Percentiles rank a stretch among this genome's conserved stretches.
These are phyloP conservation scores for Cymodocea nodosa DNA, from an alignment of 116 monocot species.

Conservation along the genomic window DNA sequence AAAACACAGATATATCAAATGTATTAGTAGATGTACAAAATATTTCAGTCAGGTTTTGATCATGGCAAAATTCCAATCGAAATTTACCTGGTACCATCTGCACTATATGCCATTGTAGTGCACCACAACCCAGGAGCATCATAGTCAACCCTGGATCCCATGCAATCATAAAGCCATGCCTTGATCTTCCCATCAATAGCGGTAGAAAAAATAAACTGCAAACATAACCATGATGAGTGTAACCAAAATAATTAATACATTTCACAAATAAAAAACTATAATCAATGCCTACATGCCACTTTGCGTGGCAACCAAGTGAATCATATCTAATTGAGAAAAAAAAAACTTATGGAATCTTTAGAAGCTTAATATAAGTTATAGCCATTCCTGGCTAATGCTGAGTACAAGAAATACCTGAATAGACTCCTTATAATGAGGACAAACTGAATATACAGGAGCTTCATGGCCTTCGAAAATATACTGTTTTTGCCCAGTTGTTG, in stretches of 20 bases:
- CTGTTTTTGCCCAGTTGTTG: constrained; percentile 58
- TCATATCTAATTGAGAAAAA: not conserved
- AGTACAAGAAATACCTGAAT: constrained; percentile 44
- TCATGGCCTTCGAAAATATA: constrained; percentile 85
- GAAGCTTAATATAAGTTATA: not conserved
- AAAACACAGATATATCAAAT: not conserved
- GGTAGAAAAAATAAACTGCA: constrained; percentile 66
- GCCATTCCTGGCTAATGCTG: not conserved
- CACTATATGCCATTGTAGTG: constrained; percentile 74
- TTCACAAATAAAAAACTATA: no score
- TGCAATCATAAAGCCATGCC: constrained; percentile 66
- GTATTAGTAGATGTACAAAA: not conserved
- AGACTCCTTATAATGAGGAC: constrained; percentile 78
- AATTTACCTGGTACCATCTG: constrained; percentile 53
- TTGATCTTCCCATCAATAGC: constrained; percentile 81
- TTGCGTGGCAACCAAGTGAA: no score
- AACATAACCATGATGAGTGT: not conserved
- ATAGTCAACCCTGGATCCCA: constrained; percentile 64
- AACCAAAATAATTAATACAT: not conserved
- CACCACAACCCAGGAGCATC: constrained; percentile 65
- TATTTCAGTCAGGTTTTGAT: not conserved
- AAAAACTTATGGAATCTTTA: not conserved
- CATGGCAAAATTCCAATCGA: not conserved
- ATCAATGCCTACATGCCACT: no score
- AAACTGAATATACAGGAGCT: constrained; percentile 88